Base-by-base conservation (phyloP, 2,329 filamentous ascomycete genomes). In the Stagonosporopsis tanaceti region DNA sequence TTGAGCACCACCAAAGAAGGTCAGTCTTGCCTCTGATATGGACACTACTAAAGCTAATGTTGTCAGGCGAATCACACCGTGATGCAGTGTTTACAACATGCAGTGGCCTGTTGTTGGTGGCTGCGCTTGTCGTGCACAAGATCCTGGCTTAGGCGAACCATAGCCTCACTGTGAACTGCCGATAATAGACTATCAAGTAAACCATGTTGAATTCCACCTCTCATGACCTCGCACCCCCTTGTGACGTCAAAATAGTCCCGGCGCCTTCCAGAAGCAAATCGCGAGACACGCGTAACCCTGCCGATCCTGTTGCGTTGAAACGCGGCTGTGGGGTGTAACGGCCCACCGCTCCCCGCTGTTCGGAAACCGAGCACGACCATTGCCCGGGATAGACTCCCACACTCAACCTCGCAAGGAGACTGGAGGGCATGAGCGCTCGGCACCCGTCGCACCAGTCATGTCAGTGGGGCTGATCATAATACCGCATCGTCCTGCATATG, bases 1-100 rank as follows among this genome's bases (percentile, higher is more conserved):
- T 50, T 74, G 34, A 73, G 69, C 52, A 72, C 66, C 22, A 73
- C 70, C 4, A 68, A 65, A 62, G 70, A 73, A 66, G 71, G 71
- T 69, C 64, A 47, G 60, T 28, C 37, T 17, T n/a, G 17, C 34
- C 40, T 45, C 35, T 25, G 17, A 34, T 4, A 15, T 17, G 20
- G n/a, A 35, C n/a, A 48, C n/a, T 14, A 7, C 34, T 42, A 28
- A 14, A 46, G 55, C 61, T 69, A 52, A 66, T 45, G 6, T 28
- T 11, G 40, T 6, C 28, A 73, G 70, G 71, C 28, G 70, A 74
- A 54, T 54, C 62, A 27, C 71, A 74, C 50, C 67, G 71, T 24
- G 67, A 73, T 47, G 61, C 66, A 17, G 66, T 74, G 22, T 74
- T 74, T 34, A 71, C 67, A 9, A 65, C 68, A 15, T 74, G 70